Base-by-base conservation (phyloP, 2,329 filamentous ascomycete species). In the Pseudogymnoascus sp. region DNA sequence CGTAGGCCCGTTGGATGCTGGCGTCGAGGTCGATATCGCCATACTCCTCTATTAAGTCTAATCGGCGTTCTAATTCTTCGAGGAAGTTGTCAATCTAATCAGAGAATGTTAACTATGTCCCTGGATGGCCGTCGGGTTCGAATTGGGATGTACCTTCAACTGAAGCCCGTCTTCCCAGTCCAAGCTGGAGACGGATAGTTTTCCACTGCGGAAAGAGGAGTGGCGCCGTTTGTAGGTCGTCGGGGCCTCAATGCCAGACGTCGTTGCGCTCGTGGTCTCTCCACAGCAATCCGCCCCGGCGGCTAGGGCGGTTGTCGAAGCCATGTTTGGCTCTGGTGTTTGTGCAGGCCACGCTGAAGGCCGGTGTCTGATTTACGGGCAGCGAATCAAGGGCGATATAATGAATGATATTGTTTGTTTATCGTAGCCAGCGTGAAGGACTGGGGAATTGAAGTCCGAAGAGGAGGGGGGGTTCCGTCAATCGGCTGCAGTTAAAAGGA, bases 11-110 rank as follows among this genome's bases (percentile, higher is more conserved):
- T 46, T 90, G 88, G 63, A 97, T 87, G 71, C 91, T 90, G 50
- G 88, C 83, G 74, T 99, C 95, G 69, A 96, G 83, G 66, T 88
- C 88, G 64, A 92, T 77, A 72, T 96, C 91, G 67, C 90, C 88
- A 72, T 96, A 96, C 67, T 85, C 87, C 76, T 99, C 95, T 56
- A 97, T 83, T 75, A 91, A 89, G 71, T 96, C 92, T 56, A 99
- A 80, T 62, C 93, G 86, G 68, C 89, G 84, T 76, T 96, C 93
- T 46, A 99, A 82, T 73, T 97, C 92, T 40, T 88, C 83, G 63
- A 99, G 81, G 74, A 96, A 95, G 60, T 89, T 77, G 72, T 95
- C 91, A 60, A 95, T 84, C 85, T 88, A 66, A 60, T 46, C 31
- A 37, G 10, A 19, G 4, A 38, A 33, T 4, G 37, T 67, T 29